phyloP scores from a whole-genome alignment of 805 yeast species.

The Sungouiozyma intestinalis region DNA sequence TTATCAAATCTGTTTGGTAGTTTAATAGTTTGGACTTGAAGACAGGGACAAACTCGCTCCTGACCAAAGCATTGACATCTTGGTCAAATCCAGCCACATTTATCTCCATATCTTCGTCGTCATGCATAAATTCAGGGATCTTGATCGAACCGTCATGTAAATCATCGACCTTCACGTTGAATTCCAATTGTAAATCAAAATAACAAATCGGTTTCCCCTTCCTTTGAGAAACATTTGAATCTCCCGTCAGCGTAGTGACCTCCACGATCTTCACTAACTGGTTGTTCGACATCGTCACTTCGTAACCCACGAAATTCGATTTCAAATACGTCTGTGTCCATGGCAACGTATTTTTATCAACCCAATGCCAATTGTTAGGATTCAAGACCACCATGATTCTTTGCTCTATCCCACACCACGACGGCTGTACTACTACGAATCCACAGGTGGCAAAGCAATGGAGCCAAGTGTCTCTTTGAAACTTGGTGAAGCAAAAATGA shows the following conservation, averaged over 20 bases:
- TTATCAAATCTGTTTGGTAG: conserved; percentile 55
- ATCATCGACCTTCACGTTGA: conserved; percentile 33
- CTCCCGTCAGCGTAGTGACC: conserved; percentile 47
- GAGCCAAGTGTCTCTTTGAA: background rate
- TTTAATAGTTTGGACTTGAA: conserved; percentile 38
- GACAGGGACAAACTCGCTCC: conserved; percentile 41
- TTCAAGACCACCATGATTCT: conserved; percentile 51
- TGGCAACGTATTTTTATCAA: conserved; percentile 54
- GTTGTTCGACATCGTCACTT: conserved; percentile 5
- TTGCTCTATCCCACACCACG: background rate
- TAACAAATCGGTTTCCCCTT: conserved; percentile 73
- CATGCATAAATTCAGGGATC: conserved; percentile 67
- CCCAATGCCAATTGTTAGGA: conserved; percentile 75
- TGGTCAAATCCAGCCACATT: conserved; percentile 35
- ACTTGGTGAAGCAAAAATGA: background rate
- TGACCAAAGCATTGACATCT: conserved; percentile 32
- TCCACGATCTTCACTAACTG: conserved; percentile 17
- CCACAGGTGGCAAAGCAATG: background rate
- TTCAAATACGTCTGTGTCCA: conserved; percentile 48
- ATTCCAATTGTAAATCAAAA: conserved; percentile 50
- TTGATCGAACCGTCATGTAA: conserved; percentile 32
- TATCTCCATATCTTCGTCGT: conserved; percentile 59
- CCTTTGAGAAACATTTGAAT: conserved; percentile 76
- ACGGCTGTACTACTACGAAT: background rate
- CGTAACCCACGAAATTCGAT: conserved; percentile 25